These are phyloP conservation scores for Rhexocercosporidium sp. DNA, from an alignment of 2,329 filamentous ascomycete genomes.

Conservation along the genomic window DNA sequence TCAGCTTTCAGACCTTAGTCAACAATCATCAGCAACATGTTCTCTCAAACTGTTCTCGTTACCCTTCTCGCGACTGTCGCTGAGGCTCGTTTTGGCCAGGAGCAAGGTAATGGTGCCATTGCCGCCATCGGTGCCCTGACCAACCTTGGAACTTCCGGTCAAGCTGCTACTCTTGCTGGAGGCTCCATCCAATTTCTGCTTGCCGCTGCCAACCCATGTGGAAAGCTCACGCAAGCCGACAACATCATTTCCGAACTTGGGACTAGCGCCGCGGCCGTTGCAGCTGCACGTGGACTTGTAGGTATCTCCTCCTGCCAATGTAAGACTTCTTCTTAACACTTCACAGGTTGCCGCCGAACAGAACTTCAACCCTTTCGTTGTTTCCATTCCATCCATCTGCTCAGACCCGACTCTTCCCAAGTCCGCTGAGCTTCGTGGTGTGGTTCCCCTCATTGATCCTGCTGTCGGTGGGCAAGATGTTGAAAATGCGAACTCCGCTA, in stretches of 20 bases:
- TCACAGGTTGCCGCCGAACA: conserved; percentile 63
- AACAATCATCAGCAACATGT: conserved; percentile 31
- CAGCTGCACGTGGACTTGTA: conserved; percentile 63
- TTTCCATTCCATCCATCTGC: conserved; percentile 66
- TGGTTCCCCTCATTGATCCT: conserved; percentile 71
- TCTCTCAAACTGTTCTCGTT: conserved; percentile 35
- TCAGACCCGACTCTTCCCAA: conserved; percentile 65
- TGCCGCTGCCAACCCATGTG: conserved; percentile 68
- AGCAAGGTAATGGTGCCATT: conserved; percentile 58
- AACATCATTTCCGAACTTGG: conserved; percentile 67
- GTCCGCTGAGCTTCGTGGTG: conserved; percentile 65
- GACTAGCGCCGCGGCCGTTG: conserved; percentile 61
- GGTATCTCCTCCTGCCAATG: not conserved
- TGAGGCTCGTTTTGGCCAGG: conserved; percentile 60
- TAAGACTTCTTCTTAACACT: not conserved
- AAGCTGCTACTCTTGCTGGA: conserved; percentile 67
- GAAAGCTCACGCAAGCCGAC: conserved; percentile 69
- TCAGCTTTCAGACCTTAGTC: conserved; percentile 1
- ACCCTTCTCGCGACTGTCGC: conserved; percentile 34
- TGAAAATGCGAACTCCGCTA: conserved; percentile 64
- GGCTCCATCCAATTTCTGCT: conserved; percentile 65
- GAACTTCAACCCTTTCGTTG: conserved; percentile 73
- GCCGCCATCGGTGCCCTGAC: conserved; percentile 57
- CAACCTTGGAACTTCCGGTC: conserved; percentile 61
- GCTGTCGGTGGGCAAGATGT: conserved; percentile 59